These are phyloP conservation scores for Asterophora lycoperdoides DNA, from an alignment of 768 basidiomycete genomes.

Conservation along the genomic window DNA sequence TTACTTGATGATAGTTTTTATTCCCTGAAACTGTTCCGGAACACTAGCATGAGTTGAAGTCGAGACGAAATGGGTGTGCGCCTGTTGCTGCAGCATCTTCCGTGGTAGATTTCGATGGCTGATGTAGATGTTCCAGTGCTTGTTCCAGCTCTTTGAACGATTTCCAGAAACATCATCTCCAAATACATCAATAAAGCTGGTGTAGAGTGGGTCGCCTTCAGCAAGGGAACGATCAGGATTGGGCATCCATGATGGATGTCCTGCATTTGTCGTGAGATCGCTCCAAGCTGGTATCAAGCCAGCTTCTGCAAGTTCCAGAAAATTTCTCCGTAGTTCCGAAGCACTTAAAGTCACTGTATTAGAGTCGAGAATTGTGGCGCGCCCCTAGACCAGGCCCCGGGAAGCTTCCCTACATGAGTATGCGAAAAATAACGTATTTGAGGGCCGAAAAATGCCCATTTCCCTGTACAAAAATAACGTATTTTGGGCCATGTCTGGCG, in stretches of 20 bases:
- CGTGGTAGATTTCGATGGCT: conserved; percentile 33
- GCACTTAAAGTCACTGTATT: no score
- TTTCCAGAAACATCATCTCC: conserved; percentile 44
- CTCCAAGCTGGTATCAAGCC: no score
- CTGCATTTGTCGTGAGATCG: no score
- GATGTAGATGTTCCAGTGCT: conserved; percentile 40
- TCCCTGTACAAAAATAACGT: no score
- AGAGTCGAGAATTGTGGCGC: no score
- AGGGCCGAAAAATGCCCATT: no score
- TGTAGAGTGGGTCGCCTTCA: conserved; percentile 27
- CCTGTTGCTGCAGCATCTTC: conserved; percentile 32
- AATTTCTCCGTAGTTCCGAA: no score
- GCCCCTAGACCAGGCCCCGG: no score
- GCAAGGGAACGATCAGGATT: conserved; percentile 29
- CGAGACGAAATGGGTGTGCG: conserved; percentile 34
- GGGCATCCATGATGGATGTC: conserved; percentile 26
- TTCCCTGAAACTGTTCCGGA: conserved; percentile 33
- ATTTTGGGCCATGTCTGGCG: no score
- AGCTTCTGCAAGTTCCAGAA: no score
- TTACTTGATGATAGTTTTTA: conserved; percentile 30
- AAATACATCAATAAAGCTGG: conserved; percentile 29
- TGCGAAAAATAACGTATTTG: no score
- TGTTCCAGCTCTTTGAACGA: conserved; percentile 40
- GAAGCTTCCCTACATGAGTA: no score
- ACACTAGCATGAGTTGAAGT: conserved; percentile 33